Conservation (phyloP, 2,329 filamentous ascomycete genomes). For the Allantophomopsis lycopodina region DNA sequence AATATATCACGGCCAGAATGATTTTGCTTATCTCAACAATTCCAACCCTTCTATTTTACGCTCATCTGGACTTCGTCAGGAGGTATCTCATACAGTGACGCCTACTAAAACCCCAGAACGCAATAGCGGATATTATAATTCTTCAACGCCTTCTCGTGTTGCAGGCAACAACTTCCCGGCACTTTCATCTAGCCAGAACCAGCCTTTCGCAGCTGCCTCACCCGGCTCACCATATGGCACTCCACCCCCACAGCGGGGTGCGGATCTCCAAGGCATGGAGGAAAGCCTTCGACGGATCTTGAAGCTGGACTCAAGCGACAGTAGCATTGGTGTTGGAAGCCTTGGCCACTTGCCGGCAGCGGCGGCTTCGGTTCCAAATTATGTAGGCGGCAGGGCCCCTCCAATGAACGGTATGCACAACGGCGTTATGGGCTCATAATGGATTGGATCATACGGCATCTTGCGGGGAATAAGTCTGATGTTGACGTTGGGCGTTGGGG, state of each 20-base stretch:
- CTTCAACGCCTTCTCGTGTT: constrained; percentile 9
- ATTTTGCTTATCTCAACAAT: constrained; percentile 3
- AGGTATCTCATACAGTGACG: constrained; percentile 16
- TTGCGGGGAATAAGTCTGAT: constrained; percentile 4
- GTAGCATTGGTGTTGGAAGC: constrained; percentile 3
- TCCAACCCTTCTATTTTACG: constrained; percentile 8
- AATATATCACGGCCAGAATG: neutral
- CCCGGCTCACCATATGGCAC: constrained; percentile 6
- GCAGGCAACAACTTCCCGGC: constrained; percentile 6
- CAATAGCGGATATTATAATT: constrained; percentile 5
- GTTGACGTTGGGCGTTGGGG: constrained; percentile 6
- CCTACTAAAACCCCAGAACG: constrained; percentile 12
- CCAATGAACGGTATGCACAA: constrained; percentile 12
- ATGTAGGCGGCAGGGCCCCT: constrained; percentile 10
- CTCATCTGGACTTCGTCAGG: constrained; percentile 18
- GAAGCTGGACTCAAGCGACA: constrained; percentile 13
- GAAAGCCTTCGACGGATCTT: constrained; percentile 18
- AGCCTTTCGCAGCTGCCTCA: constrained; percentile 4
- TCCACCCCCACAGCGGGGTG: constrained; percentile 8
- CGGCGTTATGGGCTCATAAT: constrained; percentile 13
- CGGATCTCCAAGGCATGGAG: constrained; percentile 17
- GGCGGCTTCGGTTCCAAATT: constrained; percentile 9
- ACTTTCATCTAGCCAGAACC: constrained; percentile 3
- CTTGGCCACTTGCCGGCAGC: constrained; percentile 4
- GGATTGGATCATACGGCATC: constrained; percentile 3